Conservation (phyloP, 345 rosid species). For the Cochlearia excelsa region DNA sequence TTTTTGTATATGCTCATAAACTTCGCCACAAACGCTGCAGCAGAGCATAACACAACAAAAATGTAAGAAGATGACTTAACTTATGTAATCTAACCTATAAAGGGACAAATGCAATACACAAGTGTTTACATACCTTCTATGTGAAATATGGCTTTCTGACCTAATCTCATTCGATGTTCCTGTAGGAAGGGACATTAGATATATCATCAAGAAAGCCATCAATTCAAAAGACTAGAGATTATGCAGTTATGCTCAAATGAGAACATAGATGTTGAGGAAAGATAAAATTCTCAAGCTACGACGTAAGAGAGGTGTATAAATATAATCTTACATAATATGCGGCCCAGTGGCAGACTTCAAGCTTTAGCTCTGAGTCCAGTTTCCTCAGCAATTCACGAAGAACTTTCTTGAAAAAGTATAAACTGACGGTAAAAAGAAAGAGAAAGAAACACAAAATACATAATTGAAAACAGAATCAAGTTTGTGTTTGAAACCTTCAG, state of each 20-base stretch:
- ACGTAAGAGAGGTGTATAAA: too few species aligned
- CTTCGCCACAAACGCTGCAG: constrained; percentile 89
- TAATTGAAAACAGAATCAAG: not conserved
- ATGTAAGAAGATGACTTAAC: constrained; percentile 2
- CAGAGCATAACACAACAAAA: constrained; percentile 1
- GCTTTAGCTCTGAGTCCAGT: constrained; percentile 88
- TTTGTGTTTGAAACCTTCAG: constrained; percentile 57
- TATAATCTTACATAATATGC: constrained; percentile 76
- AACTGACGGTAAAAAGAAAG: constrained; percentile 19
- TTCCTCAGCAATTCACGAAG: constrained; percentile 77
- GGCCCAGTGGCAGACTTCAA: constrained; percentile 94
- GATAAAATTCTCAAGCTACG: constrained; percentile 1
- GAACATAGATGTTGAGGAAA: not conserved
- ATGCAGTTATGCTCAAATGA: too few species aligned
- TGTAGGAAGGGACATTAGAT: constrained; percentile 31
- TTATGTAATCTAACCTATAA: not conserved
- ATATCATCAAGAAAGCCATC: constrained; percentile 22
- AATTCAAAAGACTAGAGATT: constrained; percentile 1
- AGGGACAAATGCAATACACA: too few species aligned
- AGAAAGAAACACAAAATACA: not conserved
- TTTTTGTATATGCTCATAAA: constrained; percentile 90
- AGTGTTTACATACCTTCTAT: constrained; percentile 60
- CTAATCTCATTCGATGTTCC: constrained; percentile 85
- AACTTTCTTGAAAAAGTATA: constrained; percentile 53
- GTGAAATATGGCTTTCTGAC: constrained; percentile 93